These are phyloP conservation scores for Trichaptum fuscoviolaceum DNA, from an alignment of 768 basidiomycete genomes.

Conservation along the genomic window DNA sequence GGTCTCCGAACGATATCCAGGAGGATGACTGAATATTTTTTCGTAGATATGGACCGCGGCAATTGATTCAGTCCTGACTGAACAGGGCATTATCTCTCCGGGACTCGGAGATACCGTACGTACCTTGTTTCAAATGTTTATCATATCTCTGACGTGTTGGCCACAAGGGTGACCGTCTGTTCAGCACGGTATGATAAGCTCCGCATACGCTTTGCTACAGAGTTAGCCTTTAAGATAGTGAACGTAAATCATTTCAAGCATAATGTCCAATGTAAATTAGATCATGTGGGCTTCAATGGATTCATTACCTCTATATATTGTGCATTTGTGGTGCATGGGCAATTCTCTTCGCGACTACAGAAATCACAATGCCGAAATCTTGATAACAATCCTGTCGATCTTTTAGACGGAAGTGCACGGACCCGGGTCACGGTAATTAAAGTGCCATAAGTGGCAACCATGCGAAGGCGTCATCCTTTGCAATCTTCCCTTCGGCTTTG, in stretches of 20 bases:
- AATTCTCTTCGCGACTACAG: not conserved
- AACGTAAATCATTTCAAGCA: constrained; percentile 1
- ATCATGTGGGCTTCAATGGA: not conserved
- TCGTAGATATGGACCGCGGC: constrained; percentile 81
- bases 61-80: constrained; percentile 67
- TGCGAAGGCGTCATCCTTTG: constrained; percentile 27
- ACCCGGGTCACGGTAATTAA: not conserved
- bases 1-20: constrained; percentile 4
- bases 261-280: not conserved
- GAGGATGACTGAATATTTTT: not conserved
- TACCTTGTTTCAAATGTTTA: constrained; percentile 12
- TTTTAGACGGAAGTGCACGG: not conserved
- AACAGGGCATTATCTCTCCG: constrained; percentile 77
- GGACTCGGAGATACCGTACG: constrained; percentile 88
- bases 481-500: constrained; percentile 14
- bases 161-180: constrained; percentile 70
- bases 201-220: not conserved
- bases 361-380: not conserved
- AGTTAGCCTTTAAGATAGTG: too few species aligned
- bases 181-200: constrained; percentile 49
- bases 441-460: constrained; percentile 9
- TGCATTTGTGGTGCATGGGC: too few species aligned
- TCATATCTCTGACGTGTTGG: not conserved
- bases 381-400: not conserved
- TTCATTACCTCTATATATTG: too few species aligned